These are phyloP conservation scores for Calonectria honghensis DNA, from an alignment of 2,329 filamentous ascomycete species.

Conservation along the genomic window DNA sequence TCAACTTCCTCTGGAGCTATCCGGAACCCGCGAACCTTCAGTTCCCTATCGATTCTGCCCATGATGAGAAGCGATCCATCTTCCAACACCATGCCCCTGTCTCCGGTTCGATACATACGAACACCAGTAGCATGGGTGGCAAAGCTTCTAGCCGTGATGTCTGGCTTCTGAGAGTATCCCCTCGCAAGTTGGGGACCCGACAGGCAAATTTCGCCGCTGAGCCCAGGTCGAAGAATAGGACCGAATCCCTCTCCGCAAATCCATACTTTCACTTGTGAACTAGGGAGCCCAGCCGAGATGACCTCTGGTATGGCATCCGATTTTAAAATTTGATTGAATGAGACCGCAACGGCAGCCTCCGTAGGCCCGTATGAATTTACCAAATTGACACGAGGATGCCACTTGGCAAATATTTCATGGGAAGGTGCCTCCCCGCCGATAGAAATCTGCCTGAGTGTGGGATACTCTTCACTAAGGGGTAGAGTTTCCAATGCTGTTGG, in stretches of 20 bases:
- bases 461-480: neutral
- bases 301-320: neutral
- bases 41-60: neutral
- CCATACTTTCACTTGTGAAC: neutral
- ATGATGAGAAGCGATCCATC: constrained; percentile 1
- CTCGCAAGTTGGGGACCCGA: neutral
- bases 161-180: neutral
- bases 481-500: neutral
- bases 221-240: too few species aligned
- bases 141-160: neutral
- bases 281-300: neutral
- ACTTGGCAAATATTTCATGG: neutral
- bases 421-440: constrained; percentile 6
- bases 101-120: neutral
- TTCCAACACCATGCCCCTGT: neutral
- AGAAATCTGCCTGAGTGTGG: neutral
- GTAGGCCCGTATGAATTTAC: constrained; percentile 6
- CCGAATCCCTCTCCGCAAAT: neutral
- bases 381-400: neutral
- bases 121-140: neutral
- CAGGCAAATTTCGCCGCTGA: neutral
- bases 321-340: neutral
- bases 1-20: constrained; percentile 7
- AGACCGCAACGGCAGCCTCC: neutral
- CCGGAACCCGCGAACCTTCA: constrained; percentile 3